Evolutionary conservation across 768 basidiomycete species (phyloP).

Genomic region (Mycena floridula): DNA sequence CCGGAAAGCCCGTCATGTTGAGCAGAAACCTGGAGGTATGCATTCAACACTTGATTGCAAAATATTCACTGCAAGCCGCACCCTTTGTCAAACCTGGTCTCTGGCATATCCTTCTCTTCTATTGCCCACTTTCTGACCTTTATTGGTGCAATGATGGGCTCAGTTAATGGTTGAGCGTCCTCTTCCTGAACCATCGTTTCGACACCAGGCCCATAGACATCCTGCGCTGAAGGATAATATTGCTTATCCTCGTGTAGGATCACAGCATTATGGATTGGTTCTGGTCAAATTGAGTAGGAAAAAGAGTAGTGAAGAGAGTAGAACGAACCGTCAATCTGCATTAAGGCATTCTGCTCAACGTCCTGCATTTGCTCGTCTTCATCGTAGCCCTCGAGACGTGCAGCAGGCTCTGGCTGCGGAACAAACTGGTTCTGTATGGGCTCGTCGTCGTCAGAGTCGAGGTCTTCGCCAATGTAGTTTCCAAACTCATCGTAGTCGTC

Average conservation of each 20-base stretch:
- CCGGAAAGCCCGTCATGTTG: conserved; percentile 85
- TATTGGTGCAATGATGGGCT: conserved; percentile 93
- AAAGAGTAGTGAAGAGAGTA: background rate
- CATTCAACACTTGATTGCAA: too few species aligned
- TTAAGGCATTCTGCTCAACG: conserved; percentile 56
- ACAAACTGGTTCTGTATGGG: conserved; percentile 44
- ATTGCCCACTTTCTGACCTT: conserved; percentile 94
- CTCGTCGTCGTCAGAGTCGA: conserved; percentile 83
- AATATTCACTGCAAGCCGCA: too few species aligned
- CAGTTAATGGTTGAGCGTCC: conserved; percentile 90
- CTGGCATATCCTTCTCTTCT: conserved; percentile 92
- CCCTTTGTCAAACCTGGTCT: conserved; percentile 97
- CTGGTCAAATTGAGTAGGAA: conserved; percentile 27
- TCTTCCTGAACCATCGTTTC: conserved; percentile 98
- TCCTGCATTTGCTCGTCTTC: conserved; percentile 58
- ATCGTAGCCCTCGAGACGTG: conserved; percentile 79
- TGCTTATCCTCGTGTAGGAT: conserved; percentile 96
- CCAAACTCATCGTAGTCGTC: conserved; percentile 94
- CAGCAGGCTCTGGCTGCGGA: conserved; percentile 30
- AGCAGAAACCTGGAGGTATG: conserved; percentile 67
- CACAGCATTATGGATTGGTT: conserved; percentile 75
- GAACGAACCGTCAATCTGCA: conserved; percentile 77
- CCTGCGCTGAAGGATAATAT: conserved; percentile 90
- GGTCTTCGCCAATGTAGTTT: conserved; percentile 94
- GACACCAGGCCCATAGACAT: conserved; percentile 90